Conservation (phyloP, 2,329 filamentous ascomycete species). For the Sporothrix pallida region DNA sequence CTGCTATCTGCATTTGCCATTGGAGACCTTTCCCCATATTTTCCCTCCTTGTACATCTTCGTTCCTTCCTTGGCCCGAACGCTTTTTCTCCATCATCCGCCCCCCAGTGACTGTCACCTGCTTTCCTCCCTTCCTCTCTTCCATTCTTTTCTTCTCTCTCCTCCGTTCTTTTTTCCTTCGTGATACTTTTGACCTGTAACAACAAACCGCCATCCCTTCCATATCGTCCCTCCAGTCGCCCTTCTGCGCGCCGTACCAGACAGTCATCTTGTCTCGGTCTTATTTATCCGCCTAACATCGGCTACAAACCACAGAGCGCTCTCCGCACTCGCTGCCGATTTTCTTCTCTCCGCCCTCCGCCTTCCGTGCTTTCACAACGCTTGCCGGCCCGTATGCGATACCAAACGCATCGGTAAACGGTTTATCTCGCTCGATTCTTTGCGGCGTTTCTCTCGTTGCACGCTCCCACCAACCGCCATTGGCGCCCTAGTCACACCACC, state of each 20-base stretch:
- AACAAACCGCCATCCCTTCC: background rate
- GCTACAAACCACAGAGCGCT: constrained; percentile 20
- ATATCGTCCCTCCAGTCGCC: background rate
- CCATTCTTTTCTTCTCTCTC: background rate
- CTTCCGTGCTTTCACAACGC: background rate
- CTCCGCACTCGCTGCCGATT: background rate
- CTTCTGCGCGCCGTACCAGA: constrained; percentile 10
- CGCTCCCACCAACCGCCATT: constrained; percentile 19
- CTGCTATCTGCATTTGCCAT: constrained; percentile 23
- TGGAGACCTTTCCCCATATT: constrained; percentile 34
- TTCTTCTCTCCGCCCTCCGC: background rate
- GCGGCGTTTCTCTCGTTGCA: background rate
- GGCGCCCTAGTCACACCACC: constrained; percentile 26
- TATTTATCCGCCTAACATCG: constrained; percentile 30
- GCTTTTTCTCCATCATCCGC: constrained; percentile 26
- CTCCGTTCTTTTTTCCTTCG: constrained; percentile 5
- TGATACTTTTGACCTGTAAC: background rate
- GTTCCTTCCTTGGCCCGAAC: constrained; percentile 28
- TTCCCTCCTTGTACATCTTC: constrained; percentile 27
- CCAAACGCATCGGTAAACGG: constrained; percentile 7
- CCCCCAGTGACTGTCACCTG: constrained; percentile 21
- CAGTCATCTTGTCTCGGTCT: constrained; percentile 28
- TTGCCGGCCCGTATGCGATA: constrained; percentile 23
- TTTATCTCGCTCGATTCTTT: background rate
- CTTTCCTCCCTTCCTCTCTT: constrained; percentile 24